phyloP scores from a whole-genome alignment of 768 basidiomycete genomes.

The Floccularia luteovirens region DNA sequence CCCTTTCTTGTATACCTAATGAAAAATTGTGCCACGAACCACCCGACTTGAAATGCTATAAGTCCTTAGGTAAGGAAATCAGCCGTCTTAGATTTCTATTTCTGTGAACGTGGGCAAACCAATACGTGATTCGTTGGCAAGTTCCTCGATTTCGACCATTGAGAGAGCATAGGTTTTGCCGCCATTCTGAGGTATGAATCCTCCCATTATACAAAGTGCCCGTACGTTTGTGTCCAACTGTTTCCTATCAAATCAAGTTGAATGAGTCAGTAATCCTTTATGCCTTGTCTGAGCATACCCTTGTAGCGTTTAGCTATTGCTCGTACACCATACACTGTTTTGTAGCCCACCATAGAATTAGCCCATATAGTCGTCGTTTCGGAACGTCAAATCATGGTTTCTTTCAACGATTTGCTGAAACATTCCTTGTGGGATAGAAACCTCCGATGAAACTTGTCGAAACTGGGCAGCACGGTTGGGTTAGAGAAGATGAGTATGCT shows the following conservation, averaged over 20 bases:
- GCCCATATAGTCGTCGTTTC: conserved; percentile 4
- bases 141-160: not conserved
- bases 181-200: conserved; percentile 10
- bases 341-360: conserved; percentile 10
- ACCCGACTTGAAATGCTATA: conserved; percentile 14
- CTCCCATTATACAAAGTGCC: conserved; percentile 20
- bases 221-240: conserved; percentile 14
- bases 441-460: too few species aligned
- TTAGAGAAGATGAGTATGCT: too few species aligned
- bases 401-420: conserved; percentile 8
- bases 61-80: conserved; percentile 16
- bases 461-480: too few species aligned
- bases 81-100: conserved; percentile 14
- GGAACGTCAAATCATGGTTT: not conserved
- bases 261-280: not conserved
- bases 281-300: not conserved
- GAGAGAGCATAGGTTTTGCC: not conserved
- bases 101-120: conserved; percentile 1
- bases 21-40: conserved; percentile 16
- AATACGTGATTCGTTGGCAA: not conserved
- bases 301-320: not conserved
- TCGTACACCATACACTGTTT: conserved; percentile 9
- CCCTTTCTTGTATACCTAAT: conserved; percentile 9
- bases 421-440: not conserved
- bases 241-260: not conserved